Conservation (phyloP, 306 rosid genomes). For the Malus domestica region DNA sequence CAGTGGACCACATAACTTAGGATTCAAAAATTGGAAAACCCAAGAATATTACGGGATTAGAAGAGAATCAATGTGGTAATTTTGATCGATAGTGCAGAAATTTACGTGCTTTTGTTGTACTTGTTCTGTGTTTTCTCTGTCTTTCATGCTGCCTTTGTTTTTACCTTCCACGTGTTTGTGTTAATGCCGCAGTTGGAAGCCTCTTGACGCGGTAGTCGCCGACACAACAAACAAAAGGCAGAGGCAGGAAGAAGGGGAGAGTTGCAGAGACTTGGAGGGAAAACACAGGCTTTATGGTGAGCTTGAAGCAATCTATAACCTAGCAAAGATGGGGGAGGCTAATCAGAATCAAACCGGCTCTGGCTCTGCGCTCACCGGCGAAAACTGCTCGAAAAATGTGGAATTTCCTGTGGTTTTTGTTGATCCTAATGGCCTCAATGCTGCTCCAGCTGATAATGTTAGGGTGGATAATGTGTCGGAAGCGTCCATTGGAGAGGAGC, state of each 20-base stretch:
- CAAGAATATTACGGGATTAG: conserved; percentile 5
- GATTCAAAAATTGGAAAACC: conserved; percentile 13
- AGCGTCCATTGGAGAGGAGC: conserved; percentile 16
- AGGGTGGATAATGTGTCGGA: conserved; percentile 1
- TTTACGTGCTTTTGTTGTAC: neutral
- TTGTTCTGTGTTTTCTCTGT: neutral
- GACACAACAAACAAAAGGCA: conserved; percentile 5
- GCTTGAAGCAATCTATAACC: conserved; percentile 19
- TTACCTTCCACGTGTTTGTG: neutral
- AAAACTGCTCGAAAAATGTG: neutral
- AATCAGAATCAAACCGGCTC: conserved; percentile 9
- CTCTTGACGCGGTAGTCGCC: neutral
- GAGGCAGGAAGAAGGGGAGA: conserved; percentile 8
- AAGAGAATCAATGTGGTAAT: conserved; percentile 19
- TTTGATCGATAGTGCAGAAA: neutral
- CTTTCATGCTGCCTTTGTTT: neutral
- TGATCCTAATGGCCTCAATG: neutral
- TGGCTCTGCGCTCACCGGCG: conserved; percentile 21
- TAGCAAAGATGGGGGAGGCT: conserved; percentile 13
- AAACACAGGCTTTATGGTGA: conserved; percentile 11
- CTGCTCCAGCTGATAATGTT: neutral
- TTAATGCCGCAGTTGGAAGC: conserved; percentile 13
- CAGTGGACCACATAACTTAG: neutral
- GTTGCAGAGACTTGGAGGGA: conserved; percentile 6
- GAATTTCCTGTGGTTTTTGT: neutral